phyloP scores from a whole-genome alignment of 805 yeast genomes.

The Lachancea kluyveri region DNA sequence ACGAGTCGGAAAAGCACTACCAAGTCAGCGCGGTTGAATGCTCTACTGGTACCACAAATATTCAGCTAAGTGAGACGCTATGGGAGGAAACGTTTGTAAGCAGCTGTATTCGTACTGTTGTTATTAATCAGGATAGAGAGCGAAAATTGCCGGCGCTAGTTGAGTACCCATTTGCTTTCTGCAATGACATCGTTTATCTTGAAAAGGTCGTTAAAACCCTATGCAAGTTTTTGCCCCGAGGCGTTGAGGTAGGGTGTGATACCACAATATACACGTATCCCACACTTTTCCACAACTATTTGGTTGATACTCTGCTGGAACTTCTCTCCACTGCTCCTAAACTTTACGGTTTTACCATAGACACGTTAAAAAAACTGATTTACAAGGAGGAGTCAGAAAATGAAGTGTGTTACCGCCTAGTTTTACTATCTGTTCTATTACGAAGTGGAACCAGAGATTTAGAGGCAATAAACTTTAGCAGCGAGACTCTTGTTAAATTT shows the following conservation, averaged over 20 bases:
- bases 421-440: constrained; percentile 19
- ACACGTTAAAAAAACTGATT: constrained; percentile 13
- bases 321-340: constrained; percentile 20
- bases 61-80: constrained; percentile 28
- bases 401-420: constrained; percentile 21
- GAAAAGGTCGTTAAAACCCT: constrained; percentile 34
- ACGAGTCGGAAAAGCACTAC: constrained; percentile 30
- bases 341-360: constrained; percentile 17
- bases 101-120: constrained; percentile 46
- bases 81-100: constrained; percentile 65
- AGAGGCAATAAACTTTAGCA: constrained; percentile 17
- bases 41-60: constrained; percentile 24
- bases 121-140: constrained; percentile 47
- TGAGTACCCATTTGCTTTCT: constrained; percentile 39
- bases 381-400: constrained; percentile 14
- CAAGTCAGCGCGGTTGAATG: constrained; percentile 30
- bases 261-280: constrained; percentile 26
- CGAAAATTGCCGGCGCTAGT: constrained; percentile 54
- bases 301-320: constrained; percentile 43
- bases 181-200: constrained; percentile 19
- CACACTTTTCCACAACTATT: constrained; percentile 39
- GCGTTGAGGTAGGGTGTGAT: constrained; percentile 41
- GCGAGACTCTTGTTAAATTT: constrained; percentile 16
- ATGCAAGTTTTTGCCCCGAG: constrained; percentile 41
- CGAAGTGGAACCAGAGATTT: constrained; percentile 20